Evolutionary conservation across 768 basidiomycete species (phyloP), one percentile per base, ranked within the genome.

Genomic region (Lactarius sanguifluus): DNA sequence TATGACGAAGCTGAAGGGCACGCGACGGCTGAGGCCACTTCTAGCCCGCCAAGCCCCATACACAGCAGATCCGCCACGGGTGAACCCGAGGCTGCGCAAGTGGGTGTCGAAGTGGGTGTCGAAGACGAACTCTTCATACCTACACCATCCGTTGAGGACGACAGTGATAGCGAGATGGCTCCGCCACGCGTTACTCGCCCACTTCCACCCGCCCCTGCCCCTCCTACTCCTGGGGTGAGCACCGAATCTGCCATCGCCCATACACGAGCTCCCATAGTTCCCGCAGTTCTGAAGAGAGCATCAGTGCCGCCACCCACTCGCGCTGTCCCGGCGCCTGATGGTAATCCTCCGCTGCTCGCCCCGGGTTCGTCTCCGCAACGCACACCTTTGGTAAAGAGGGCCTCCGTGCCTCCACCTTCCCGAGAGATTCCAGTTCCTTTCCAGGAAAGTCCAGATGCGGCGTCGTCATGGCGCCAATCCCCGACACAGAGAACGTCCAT

Each of bases 121-220:
- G 52, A 64, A n/a, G 25, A 13, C 34, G 57, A 43, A 23, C 52
- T 28, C 58, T 52, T 64, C 50, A 50, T 34, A 55, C 43, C 34
- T 56, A 5, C 69, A 63, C 30, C 67, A 70, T 60, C 68, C 63
- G 61, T 72, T 43, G 65, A 64, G 25, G 71, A 69, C 47, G 16
- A 32, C 25, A 43, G 40, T 41, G 73, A 73, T 61, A 70, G 70
- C 66, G 72, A 75, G 57, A 71, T 76, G 70, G 72, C 73, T 3
- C 74, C 76, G 3, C 72, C 78, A 8, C 77, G 74, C 57, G 71
- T 76, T 32, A 74, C 70, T 16, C 75, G 74, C 59, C 72, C 73
- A 0, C 69, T 75, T 59, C 79, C 76, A 0, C 73, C 77, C 0
- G 76, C 78, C 23, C 79, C 79, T 0, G 73, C 73, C 28, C 73